phyloP scores from a whole-genome alignment of 225 moss, liverwort and hornwort genomes.

The Climacium dendroides region DNA sequence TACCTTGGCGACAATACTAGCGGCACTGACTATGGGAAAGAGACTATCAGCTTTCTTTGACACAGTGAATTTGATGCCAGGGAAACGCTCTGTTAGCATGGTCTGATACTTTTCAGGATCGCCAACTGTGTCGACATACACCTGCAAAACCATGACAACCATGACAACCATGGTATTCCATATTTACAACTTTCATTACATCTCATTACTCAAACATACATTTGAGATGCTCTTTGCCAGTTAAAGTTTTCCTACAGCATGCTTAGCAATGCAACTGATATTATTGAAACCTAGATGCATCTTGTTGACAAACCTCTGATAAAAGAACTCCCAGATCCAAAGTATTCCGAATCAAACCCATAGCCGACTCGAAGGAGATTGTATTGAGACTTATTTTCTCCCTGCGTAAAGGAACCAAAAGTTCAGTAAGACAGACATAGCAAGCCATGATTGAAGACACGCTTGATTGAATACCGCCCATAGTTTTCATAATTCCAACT shows the following conservation, averaged over 20 bases:
- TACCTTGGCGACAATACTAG: constrained; percentile 80
- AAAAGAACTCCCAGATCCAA: constrained; percentile 44
- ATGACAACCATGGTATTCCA: background rate
- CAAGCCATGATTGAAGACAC: background rate
- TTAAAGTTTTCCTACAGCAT: background rate
- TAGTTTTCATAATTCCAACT: background rate
- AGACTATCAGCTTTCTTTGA: constrained; percentile 73
- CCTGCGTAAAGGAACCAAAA: constrained; percentile 15
- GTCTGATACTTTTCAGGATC: constrained; percentile 68
- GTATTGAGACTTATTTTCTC: constrained; percentile 58
- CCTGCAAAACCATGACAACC: constrained; percentile 32
- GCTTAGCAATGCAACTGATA: background rate
- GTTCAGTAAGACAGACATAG: background rate
- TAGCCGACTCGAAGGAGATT: constrained; percentile 74
- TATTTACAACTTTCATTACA: background rate
- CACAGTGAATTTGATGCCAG: constrained; percentile 64
- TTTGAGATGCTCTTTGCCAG: background rate
- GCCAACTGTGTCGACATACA: constrained; percentile 76
- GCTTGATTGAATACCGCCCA: background rate
- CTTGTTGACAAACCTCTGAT: constrained; percentile 37
- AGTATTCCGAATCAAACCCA: constrained; percentile 63
- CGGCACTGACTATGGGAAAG: constrained; percentile 77
- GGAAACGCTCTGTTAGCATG: constrained; percentile 45
- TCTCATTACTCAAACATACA: background rate
- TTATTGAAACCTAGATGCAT: background rate